Conservation (phyloP, 352 stramenopile species). For the Globisporangium paroecandrum region DNA sequence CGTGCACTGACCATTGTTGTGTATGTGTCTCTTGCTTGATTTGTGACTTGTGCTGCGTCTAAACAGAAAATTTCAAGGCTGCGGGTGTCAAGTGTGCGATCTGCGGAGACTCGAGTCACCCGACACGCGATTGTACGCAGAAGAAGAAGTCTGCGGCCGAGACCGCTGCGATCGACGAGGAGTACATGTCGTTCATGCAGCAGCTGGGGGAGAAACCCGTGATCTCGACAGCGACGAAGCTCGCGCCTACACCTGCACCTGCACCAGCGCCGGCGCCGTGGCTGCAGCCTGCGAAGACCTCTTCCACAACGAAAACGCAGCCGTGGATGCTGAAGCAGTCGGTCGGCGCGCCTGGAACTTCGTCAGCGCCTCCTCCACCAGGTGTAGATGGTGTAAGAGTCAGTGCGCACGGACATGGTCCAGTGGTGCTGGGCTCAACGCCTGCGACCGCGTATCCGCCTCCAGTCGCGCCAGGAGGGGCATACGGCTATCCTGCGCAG, state of each 20-base stretch:
- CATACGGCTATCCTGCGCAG: slow-evolving; percentile 22
- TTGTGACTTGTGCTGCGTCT: slow-evolving; percentile 25
- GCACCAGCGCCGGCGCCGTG: slow-evolving; percentile 45
- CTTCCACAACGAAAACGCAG: slow-evolving; percentile 32
- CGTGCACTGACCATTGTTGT: neutral
- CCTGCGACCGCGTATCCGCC: slow-evolving; percentile 52
- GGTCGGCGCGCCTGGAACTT: slow-evolving; percentile 34
- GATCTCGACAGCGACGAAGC: slow-evolving; percentile 53
- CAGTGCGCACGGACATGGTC: slow-evolving; percentile 9
- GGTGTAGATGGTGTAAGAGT: slow-evolving; percentile 8
- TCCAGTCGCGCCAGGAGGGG: slow-evolving; percentile 29
- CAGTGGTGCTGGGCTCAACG: slow-evolving; percentile 34
- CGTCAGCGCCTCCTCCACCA: slow-evolving; percentile 25
- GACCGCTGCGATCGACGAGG: slow-evolving; percentile 76
- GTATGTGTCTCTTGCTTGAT: neutral
- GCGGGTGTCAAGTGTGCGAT: slow-evolving; percentile 96
- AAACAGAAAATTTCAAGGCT: slow-evolving; percentile 63
- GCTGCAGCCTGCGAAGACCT: slow-evolving; percentile 59
- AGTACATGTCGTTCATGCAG: slow-evolving; percentile 87
- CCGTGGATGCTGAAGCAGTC: slow-evolving; percentile 68
- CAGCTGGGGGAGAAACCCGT: slow-evolving; percentile 77
- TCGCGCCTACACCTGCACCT: slow-evolving; percentile 3
- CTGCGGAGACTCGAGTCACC: slow-evolving; percentile 97
- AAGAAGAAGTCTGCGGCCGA: slow-evolving; percentile 74
- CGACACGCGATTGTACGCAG: slow-evolving; percentile 95